phyloP scores from a whole-genome alignment of 768 basidiomycete genomes.

The Xerocomellus intermedius region DNA sequence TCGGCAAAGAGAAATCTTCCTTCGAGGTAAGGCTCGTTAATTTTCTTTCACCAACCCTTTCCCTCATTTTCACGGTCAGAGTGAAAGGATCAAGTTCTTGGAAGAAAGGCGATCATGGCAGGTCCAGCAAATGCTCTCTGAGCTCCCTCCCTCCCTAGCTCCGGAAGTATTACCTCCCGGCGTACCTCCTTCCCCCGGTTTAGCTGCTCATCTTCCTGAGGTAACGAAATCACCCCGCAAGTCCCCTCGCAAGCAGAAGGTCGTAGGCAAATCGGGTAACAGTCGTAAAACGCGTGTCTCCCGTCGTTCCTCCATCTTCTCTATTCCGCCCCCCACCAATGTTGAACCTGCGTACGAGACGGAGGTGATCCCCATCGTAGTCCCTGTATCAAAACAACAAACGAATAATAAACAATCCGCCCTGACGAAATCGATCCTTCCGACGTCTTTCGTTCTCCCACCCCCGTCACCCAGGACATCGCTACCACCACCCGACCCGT shows the following conservation, averaged over 20 bases:
- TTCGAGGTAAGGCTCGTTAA: slow-evolving; percentile 55
- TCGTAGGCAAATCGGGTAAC: slow-evolving; percentile 46
- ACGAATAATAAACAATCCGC: slow-evolving; percentile 17
- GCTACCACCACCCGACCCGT: slow-evolving; percentile 44
- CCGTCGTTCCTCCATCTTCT: slow-evolving; percentile 45
- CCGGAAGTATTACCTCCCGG: slow-evolving; percentile 24
- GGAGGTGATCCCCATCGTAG: slow-evolving; percentile 41
- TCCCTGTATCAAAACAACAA: slow-evolving; percentile 30
- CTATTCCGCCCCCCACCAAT: slow-evolving; percentile 34
- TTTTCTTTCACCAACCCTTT: not conserved
- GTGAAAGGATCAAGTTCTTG: slow-evolving; percentile 55
- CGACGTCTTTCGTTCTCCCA: slow-evolving; percentile 73
- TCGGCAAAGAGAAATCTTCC: slow-evolving; percentile 62
- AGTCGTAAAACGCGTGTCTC: slow-evolving; percentile 46
- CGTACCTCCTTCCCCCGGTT: slow-evolving; percentile 16
- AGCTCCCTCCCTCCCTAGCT: slow-evolving; percentile 44
- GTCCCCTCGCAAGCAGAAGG: slow-evolving; percentile 45
- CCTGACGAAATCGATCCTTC: slow-evolving; percentile 49
- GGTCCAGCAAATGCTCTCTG: slow-evolving; percentile 58
- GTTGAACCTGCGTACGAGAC: slow-evolving; percentile 51
- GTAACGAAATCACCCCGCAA: slow-evolving; percentile 43
- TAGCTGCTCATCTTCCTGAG: slow-evolving; percentile 26
- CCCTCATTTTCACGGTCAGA: slow-evolving; percentile 37
- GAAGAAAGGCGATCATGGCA: slow-evolving; percentile 80
- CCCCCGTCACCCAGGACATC: slow-evolving; percentile 73